Evolutionary conservation across 2,329 filamentous ascomycete genomes (phyloP).

Genomic region (Colletotrichum siamense): DNA sequence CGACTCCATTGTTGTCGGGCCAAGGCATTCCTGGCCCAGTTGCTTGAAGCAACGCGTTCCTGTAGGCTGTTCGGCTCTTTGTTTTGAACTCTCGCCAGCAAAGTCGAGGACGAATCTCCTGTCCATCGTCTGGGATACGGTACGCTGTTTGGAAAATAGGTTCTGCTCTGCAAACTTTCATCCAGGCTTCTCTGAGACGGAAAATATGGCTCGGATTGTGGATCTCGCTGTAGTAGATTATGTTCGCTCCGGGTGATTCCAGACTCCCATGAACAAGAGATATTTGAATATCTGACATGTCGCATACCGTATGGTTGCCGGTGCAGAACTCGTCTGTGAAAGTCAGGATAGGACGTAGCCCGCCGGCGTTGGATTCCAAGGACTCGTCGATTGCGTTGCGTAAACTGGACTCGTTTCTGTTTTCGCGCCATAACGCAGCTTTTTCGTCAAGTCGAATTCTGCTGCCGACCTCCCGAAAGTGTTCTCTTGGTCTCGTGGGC

Average conservation of each 20-base stretch:
- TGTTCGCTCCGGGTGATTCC: constrained; percentile 24
- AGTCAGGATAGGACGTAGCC: not conserved
- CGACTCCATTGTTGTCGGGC: not conserved
- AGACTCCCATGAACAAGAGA: constrained; percentile 27
- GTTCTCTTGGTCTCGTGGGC: not conserved
- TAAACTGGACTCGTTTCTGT: not conserved
- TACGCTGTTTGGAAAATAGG: constrained; percentile 24
- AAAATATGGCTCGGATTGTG: constrained; percentile 22
- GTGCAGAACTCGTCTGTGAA: not conserved
- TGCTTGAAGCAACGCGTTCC: not conserved
- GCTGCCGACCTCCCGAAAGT: not conserved
- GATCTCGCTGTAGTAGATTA: constrained; percentile 25
- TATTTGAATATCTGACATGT: constrained; percentile 26
- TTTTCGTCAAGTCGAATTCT: not conserved
- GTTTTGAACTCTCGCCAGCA: not conserved
- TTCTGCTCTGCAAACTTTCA: constrained; percentile 27
- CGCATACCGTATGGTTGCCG: not conserved
- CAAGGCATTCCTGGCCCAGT: not conserved
- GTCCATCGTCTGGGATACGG: not conserved
- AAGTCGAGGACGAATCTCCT: not conserved
- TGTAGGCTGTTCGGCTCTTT: not conserved
- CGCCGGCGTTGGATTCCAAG: not conserved
- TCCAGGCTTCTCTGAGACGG: constrained; percentile 30
- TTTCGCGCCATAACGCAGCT: not conserved
- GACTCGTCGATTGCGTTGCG: not conserved